phyloP scores from a whole-genome alignment of 2,329 filamentous ascomycete species.

The Colletotrichum sp. region DNA sequence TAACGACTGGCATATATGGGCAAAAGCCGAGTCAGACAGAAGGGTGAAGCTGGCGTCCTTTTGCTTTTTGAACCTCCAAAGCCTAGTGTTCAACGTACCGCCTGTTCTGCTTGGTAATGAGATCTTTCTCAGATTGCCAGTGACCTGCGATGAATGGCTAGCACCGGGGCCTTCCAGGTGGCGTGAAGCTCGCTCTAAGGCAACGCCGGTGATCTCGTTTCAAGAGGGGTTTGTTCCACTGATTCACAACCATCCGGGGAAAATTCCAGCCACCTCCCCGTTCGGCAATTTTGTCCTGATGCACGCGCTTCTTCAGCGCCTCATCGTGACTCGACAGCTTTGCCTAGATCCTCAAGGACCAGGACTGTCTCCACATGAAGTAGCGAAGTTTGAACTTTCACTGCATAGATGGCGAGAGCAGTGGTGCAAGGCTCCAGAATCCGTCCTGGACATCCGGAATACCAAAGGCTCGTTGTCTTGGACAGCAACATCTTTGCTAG shows the following conservation, averaged over 20 bases:
- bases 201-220: not conserved
- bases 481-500: not conserved
- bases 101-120: not conserved
- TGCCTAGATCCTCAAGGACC: not conserved
- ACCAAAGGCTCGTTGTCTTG: not conserved
- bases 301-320: not conserved
- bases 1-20: not conserved
- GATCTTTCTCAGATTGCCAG: not conserved
- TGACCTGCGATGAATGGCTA: not conserved
- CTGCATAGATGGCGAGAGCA: not conserved
- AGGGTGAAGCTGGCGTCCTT: not conserved
- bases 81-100: not conserved
- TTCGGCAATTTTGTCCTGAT: not conserved
- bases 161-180: not conserved
- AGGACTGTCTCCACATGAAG: not conserved
- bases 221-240: not conserved
- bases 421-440: not conserved
- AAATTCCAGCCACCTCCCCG: not conserved
- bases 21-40: not conserved
- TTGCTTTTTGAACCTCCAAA: slow-evolving; percentile 6
- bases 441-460: not conserved
- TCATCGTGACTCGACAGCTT: not conserved
- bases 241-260: not conserved
- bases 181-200: not conserved
- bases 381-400: not conserved